Percentiles rank a stretch among this genome's conserved stretches.
phyloP scores from a whole-genome alignment of 2,329 filamentous ascomycete genomes.

The Fusarium sp. region DNA sequence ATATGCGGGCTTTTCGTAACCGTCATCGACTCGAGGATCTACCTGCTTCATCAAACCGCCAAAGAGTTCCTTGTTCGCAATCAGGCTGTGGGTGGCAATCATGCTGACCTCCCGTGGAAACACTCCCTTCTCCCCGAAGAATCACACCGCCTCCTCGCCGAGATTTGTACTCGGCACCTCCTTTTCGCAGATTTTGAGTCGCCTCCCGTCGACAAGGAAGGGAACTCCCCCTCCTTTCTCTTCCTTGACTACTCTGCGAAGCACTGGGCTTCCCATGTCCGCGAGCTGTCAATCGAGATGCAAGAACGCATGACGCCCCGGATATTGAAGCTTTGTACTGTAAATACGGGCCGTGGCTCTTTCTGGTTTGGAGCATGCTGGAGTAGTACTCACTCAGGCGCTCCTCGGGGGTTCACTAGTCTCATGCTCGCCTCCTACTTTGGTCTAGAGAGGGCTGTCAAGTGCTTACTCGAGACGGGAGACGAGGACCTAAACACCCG shows the following conservation, averaged over 20 bases:
- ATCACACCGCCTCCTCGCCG: conserved; percentile 24
- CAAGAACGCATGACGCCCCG: neutral
- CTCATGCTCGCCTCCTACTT: conserved; percentile 2
- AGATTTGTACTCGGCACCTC: conserved; percentile 24
- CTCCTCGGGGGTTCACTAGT: neutral
- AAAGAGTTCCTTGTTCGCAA: conserved; percentile 35
- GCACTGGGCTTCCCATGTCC: conserved; percentile 12
- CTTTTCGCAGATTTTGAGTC: neutral
- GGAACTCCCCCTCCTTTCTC: neutral
- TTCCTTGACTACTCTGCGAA: conserved; percentile 17
- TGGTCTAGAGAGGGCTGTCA: neutral
- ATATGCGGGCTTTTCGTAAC: conserved; percentile 48
- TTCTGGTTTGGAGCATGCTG: conserved; percentile 8
- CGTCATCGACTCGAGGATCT: conserved; percentile 28
- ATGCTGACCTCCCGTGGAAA: conserved; percentile 18
- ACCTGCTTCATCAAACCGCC: conserved; percentile 40
- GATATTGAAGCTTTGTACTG: neutral
- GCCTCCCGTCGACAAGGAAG: conserved; percentile 1
- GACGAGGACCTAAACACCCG: conserved; percentile 1
- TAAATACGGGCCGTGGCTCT: neutral
- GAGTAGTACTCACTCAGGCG: neutral
- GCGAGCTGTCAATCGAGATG: neutral
- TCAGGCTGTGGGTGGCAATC: no score
- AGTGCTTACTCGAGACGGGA: neutral
- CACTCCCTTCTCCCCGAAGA: conserved; percentile 6